Evolutionary conservation across 2,329 filamentous ascomycete genomes (phyloP), one percentile per base, ranked within the genome.

Genomic region (Sporothrix protearum): DNA sequence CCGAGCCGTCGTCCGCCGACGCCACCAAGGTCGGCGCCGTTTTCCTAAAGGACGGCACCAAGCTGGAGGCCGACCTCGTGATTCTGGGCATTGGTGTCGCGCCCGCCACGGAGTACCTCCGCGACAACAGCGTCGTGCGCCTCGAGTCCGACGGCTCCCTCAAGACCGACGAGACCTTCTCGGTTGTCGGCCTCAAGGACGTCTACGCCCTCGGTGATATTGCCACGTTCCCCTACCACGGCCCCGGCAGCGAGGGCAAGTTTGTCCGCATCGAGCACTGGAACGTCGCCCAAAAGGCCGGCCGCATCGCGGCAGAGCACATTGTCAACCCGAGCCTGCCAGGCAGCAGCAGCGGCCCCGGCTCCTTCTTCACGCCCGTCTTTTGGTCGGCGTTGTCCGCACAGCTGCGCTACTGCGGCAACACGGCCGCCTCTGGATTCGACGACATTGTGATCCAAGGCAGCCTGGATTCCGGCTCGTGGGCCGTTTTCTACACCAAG

Each of bases 181-280:
- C 88, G 9, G 91, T 98, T 1, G 83, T 86, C 1, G 92, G 92
- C 0, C 81, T 96, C 3, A 86, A 91, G 77, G 91, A 95, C 75
- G 94, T 97, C 68, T 99, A 92, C 78, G 96, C 96, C 16, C 89
- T 99, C 73, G 95, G 95, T 69, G 96, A 99, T 79, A 98, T 99
- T 74, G 94, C 96, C 14, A 94, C 92, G 0, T 97, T 93, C 80
- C 96, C 96, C 0, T 99, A 99, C 83, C 87, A 93, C 79, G 96
- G 96, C 0, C 96, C 96, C 0, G 94, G 92, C 30, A 91, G 93
- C 33, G 86, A 91, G 19, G 93, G 92, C 74, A 85, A 85, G 59
- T 85, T 86, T 22, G 88, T 91, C 0, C 91, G 96, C 74, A 97
- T 98, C 78, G 96, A 99, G 84, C 96, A 99, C 80, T 99, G 96